A percentile compares a stretch with the other conserved stretches of the same genome.
phyloP scores from a whole-genome alignment of 441 rosid species.

The Pelargonium australe region DNA sequence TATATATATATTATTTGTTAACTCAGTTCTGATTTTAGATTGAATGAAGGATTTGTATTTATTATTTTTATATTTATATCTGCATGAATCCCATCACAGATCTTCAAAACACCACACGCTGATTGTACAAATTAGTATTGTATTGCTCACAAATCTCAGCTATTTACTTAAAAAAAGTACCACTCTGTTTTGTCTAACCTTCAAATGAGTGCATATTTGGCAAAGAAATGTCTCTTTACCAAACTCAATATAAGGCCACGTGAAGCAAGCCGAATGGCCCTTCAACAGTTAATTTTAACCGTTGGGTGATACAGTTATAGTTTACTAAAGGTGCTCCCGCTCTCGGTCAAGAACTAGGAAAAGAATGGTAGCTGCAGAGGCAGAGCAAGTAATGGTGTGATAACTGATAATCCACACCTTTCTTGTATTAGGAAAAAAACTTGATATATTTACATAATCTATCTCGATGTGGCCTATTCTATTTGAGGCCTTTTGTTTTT shows the following conservation, averaged over 20 bases:
- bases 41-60: neutral
- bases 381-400: neutral
- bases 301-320: neutral
- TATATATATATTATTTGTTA: too few relatives aligned
- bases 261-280: neutral
- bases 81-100: neutral
- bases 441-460: neutral
- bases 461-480: neutral
- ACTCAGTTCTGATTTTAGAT: too few relatives aligned
- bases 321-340: neutral
- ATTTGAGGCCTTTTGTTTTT: neutral
- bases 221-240: neutral
- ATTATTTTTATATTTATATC: neutral
- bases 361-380: conserved; percentile 2
- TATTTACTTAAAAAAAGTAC: conserved; percentile 22
- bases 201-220: conserved; percentile 21
- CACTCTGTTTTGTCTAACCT: conserved; percentile 34
- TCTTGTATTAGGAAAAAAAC: neutral
- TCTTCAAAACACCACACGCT: neutral
- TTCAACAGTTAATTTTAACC: conserved; percentile 14
- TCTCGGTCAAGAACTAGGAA: neutral
- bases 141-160: neutral
- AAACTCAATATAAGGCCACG: conserved; percentile 11
- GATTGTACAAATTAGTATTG: neutral
- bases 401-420: neutral